Evolutionary conservation across 2,329 filamentous ascomycete species (phyloP), one percentile per base, ranked within the genome.

Genomic region (Fusarium nisikadoi): DNA sequence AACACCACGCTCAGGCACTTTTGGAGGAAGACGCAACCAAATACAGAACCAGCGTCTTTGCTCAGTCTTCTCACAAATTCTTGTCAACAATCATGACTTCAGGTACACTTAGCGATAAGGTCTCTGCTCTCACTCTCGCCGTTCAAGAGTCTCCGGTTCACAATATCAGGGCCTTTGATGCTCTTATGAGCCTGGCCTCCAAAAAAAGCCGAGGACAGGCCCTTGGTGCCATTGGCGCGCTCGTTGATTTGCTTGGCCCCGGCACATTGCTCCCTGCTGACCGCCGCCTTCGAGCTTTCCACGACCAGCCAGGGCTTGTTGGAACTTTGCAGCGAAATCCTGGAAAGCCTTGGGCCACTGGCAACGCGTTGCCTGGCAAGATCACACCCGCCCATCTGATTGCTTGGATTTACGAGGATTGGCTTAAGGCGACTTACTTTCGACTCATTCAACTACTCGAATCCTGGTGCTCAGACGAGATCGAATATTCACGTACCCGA

Each of bases 111-210:
- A 97, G 94, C 62, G 96, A 99, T 81, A 98, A 98, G 81, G 92
- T 98, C 46, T 99, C 96, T 6, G 97, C 96, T 7, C 86, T 99
- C 78, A 99, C 96, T 8, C 86, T 99, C 75, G 93, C 96, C 62
- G 91, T 98, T 17, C 97, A 99, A 84, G 96, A 99, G 82, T 98
- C 97, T 13, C 96, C 96, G 23, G 84, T 98, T 56, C 96, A 99
- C 82, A 98, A 95, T 69, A 91, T 90, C 71, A 95, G 96, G 79
- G 93, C 95, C 2, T 91, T 98, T 70, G 95, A 98, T 76, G 94
- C 90, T 70, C 85, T 99, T 50, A 86, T 98, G 73, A 88, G 84
- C 3, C 84, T 99, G 46, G 94, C 95, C n/a, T 92, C 91, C 77
- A 99, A 99, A 84, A 94, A 94, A 82, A 98, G 94, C 79, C 92